A percentile compares a stretch with the other conserved stretches of the same genome.
Evolutionary conservation across 495 filamentous ascomycete species (phyloP).

Genomic region (Aspergillus avenaceus): DNA sequence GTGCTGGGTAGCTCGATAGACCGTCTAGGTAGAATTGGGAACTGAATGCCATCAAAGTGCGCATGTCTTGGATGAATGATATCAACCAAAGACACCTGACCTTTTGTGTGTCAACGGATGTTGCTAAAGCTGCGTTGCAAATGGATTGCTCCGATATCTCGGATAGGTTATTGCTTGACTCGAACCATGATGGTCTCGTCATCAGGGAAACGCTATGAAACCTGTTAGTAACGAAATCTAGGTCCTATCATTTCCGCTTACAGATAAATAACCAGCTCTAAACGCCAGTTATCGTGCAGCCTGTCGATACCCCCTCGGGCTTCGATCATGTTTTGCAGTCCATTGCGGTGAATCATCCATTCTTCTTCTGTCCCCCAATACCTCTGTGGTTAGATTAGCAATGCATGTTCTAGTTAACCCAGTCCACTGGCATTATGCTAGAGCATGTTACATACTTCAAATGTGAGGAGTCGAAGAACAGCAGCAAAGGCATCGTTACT

Average conservation of each 20-base stretch:
- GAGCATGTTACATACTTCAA: conserved; percentile 17
- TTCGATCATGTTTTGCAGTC: conserved; percentile 27
- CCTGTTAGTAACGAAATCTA: background rate
- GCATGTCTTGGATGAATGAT: conserved; percentile 29
- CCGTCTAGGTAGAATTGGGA: conserved; percentile 11
- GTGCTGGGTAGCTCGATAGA: conserved; percentile 9
- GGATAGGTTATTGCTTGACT: conserved; percentile 20
- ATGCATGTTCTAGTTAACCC: no score
- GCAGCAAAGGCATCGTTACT: conserved; percentile 25
- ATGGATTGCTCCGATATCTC: conserved; percentile 1
- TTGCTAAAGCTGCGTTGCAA: background rate
- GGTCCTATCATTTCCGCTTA: conserved; percentile 5
- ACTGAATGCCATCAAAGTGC: conserved; percentile 22
- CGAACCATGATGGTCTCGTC: conserved; percentile 26
- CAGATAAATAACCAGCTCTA: conserved; percentile 26
- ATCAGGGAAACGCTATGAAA: conserved; percentile 21
- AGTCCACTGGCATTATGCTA: no score
- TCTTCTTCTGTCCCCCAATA: conserved; percentile 28
- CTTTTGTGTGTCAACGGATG: conserved; percentile 19
- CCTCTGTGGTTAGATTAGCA: conserved; percentile 7
- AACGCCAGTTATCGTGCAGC: conserved; percentile 22
- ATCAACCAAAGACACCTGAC: conserved; percentile 27
- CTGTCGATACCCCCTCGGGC: conserved; percentile 20
- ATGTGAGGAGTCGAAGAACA: conserved; percentile 24
- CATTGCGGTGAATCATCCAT: conserved; percentile 25